Percentiles rank a stretch among this genome's conserved stretches.
phyloP scores from a whole-genome alignment of 2,329 filamentous ascomycete species.

The Elsinoe ampelina region DNA sequence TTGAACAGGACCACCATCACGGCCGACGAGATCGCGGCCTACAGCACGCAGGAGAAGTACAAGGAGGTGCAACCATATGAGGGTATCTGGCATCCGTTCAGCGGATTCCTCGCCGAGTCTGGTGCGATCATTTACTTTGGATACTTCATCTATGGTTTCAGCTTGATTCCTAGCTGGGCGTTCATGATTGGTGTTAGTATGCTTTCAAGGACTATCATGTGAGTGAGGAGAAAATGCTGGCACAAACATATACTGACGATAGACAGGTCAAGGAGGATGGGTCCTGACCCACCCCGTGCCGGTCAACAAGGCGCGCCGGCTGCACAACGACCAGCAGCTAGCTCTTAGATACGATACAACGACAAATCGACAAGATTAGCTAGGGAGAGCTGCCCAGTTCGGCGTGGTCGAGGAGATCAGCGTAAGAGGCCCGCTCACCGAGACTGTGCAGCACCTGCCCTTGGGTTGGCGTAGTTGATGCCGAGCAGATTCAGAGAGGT shows the following conservation, averaged over 20 bases:
- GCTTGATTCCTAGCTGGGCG: slow-evolving; percentile 56
- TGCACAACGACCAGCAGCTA: not conserved
- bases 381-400: too few species aligned
- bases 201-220: slow-evolving; percentile 67
- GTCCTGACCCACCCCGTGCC: slow-evolving; percentile 5
- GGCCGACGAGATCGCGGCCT: slow-evolving; percentile 51
- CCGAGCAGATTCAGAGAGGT: too few species aligned
- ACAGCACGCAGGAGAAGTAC: slow-evolving; percentile 52
- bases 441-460: too few species aligned
- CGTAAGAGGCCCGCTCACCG: too few species aligned
- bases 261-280: slow-evolving; percentile 15
- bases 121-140: slow-evolving; percentile 55
- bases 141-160: slow-evolving; percentile 56
- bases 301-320: not conserved
- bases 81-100: slow-evolving; percentile 67
- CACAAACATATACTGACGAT: not conserved
- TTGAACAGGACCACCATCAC: slow-evolving; percentile 63
- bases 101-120: slow-evolving; percentile 56
- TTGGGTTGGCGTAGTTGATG: too few species aligned
- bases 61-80: slow-evolving; percentile 45
- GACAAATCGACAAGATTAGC: too few species aligned
- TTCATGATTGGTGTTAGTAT: slow-evolving; percentile 71
- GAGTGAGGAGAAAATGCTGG: slow-evolving; percentile 32
- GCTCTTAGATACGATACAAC: not conserved
- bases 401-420: too few species aligned